These are phyloP conservation scores for Torulaspora gathmanii DNA, from an alignment of 805 yeast species.

Conservation along the genomic window DNA sequence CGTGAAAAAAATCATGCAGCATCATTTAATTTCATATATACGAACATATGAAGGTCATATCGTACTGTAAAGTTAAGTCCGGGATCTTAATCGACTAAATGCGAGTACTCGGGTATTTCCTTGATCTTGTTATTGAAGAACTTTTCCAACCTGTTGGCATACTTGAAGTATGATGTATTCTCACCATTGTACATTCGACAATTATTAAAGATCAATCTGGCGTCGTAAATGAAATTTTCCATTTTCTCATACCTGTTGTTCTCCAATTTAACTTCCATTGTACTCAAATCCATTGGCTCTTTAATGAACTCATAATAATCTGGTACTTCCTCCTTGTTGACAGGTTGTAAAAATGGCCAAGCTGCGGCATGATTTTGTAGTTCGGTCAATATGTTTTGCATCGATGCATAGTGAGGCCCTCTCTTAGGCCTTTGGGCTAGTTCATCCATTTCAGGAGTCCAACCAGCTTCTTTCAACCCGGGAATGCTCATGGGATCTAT, in stretches of 20 bases:
- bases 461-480: constrained; percentile 88
- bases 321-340: constrained; percentile 87
- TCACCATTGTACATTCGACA: constrained; percentile 93
- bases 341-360: constrained; percentile 96
- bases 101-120: constrained; percentile 90
- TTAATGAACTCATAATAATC: constrained; percentile 95
- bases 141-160: constrained; percentile 90
- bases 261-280: constrained; percentile 91
- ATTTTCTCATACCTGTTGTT: constrained; percentile 85
- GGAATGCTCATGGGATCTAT: constrained; percentile 85
- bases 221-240: constrained; percentile 88
- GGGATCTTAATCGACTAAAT: constrained; percentile 51
- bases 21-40: constrained; percentile 3
- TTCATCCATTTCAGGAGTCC: constrained; percentile 98
- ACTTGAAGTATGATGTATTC: constrained; percentile 89
- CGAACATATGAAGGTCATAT: constrained; percentile 1
- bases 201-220: constrained; percentile 78
- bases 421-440: constrained; percentile 91
- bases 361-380: constrained; percentile 92
- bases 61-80: not conserved
- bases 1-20: constrained; percentile 11
- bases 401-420: constrained; percentile 89
- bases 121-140: constrained; percentile 75
- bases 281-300: constrained; percentile 96
- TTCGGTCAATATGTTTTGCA: constrained; percentile 84